These are phyloP conservation scores for Pichia nakasei DNA, from an alignment of 805 yeast genomes.

Conservation along the genomic window DNA sequence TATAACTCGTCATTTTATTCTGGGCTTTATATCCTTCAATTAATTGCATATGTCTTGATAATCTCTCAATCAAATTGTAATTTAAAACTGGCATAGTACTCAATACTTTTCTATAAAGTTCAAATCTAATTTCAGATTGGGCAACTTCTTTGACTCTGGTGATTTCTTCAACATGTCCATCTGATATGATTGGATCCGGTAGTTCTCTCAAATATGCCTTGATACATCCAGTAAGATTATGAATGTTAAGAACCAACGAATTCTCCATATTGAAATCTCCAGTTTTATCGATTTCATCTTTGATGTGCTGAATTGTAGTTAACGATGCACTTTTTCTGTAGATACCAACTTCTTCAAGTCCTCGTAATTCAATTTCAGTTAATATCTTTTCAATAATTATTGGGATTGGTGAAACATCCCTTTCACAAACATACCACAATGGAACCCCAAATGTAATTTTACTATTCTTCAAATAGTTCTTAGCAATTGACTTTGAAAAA, in stretches of 20 bases:
- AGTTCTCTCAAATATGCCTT: slow-evolving; percentile 77
- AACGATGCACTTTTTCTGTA: slow-evolving; percentile 62
- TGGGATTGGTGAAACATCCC: slow-evolving; percentile 62
- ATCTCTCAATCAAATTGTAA: slow-evolving; percentile 55
- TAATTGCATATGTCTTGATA: slow-evolving; percentile 60
- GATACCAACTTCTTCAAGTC: slow-evolving; percentile 83
- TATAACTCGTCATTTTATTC: slow-evolving; percentile 84
- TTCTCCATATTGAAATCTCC: slow-evolving; percentile 40
- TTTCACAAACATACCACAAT: slow-evolving; percentile 58
- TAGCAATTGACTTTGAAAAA: slow-evolving; percentile 31
- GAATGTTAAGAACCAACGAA: slow-evolving; percentile 52
- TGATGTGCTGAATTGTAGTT: slow-evolving; percentile 36
- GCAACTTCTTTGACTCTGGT: slow-evolving; percentile 26
- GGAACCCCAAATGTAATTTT: slow-evolving; percentile 80
- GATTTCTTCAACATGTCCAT: slow-evolving; percentile 53
- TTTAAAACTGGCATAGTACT: slow-evolving; percentile 52
- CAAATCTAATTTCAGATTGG: slow-evolving; percentile 19
- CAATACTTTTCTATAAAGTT: slow-evolving; percentile 18
- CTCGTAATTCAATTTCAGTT: slow-evolving; percentile 74
- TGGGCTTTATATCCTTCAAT: slow-evolving; percentile 57
- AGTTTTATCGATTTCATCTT: slow-evolving; percentile 34
- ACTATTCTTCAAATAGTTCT: slow-evolving; percentile 10
- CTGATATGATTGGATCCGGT: slow-evolving; percentile 75
- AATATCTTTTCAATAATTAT: slow-evolving; percentile 55
- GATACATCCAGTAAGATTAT: slow-evolving; percentile 82